Base-by-base conservation (phyloP, 2,329 filamentous ascomycete genomes). In the Oidium heveae region DNA sequence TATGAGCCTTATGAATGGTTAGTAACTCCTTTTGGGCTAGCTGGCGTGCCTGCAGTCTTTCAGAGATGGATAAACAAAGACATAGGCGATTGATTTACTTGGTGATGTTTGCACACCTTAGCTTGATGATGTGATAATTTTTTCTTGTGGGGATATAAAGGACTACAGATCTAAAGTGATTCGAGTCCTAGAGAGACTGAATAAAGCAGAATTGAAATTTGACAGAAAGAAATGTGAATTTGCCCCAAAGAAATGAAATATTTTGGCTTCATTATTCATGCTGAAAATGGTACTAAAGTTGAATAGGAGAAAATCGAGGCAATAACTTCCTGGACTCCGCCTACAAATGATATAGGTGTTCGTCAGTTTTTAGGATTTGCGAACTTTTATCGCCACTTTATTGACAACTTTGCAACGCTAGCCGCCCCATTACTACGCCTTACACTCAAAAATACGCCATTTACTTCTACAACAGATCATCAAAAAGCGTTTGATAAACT, bases 71-170 rank as follows among this genome's bases (percentile, higher is more conserved):
- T 54, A 18, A 46, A 47, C 28, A 32, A 32, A 13, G 36, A 36
- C 34, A 16, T 54, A 18, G 36, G 43, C n/a, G n/a, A n/a, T n/a
- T 16, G 43, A 47, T 20, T 49, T 32, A 44, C 16, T 54, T 10
- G 41, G 36, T 20, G 43, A 33, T 46, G 20, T 49, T 49, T 36
- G 39, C 22, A 15, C 28, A 18, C 39, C 43, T 24, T 54, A 33
- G 36, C 24, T 54, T 33, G 41, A 54, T 47, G 41, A 47, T 20
- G 43, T 54, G 20, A 6, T 54, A 24, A 47, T 54, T 34, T 54
- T 39, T 49, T 46, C 53, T n/a, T 15, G 20, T 16, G 32, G 20
- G 3, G 15, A 28, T 20, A 22, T 32, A 24, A 3, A 54, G 43
- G 53, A 54, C 22, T 39, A 54, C 20, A 15, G 20, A 7, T 20